Conservation (phyloP, 176 grass and related monocot species). For the Eragrostis curvula region DNA sequence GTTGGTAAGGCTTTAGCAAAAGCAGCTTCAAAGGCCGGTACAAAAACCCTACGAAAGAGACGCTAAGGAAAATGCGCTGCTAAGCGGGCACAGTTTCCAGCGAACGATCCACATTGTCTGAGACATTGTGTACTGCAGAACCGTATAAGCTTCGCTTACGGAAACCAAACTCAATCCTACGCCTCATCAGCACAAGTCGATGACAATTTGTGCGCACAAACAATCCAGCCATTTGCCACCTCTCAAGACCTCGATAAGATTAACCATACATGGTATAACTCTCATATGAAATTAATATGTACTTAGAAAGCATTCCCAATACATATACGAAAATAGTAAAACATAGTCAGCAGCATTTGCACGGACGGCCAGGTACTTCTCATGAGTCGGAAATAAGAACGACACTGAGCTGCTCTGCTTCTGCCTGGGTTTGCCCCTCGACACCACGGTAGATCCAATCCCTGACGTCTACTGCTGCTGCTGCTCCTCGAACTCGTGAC, state of each 20-base stretch:
- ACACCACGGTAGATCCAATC: slow-evolving; percentile 2
- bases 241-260: background rate
- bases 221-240: background rate
- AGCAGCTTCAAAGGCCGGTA: too few species aligned
- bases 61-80: too few species aligned
- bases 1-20: too few species aligned
- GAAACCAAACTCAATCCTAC: background rate
- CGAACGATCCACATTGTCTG: too few species aligned
- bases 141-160: too few species aligned
- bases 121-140: too few species aligned
- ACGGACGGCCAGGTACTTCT: slow-evolving; percentile 34
- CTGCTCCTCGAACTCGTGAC: slow-evolving; percentile 92
- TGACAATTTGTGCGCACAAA: background rate
- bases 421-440: background rate
- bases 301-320: slow-evolving; percentile 57
- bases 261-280: slow-evolving; percentile 38
- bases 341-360: slow-evolving; percentile 43
- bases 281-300: slow-evolving; percentile 63
- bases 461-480: slow-evolving; percentile 58
- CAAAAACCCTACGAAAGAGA: too few species aligned
- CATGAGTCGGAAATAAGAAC: slow-evolving; percentile 47
- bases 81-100: too few species aligned
- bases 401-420: slow-evolving; percentile 38
- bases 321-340: slow-evolving; percentile 43
- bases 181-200: too few species aligned